Conservation (phyloP, 2,329 filamentous ascomycete species). For the Coniochaeta hoffmannii region DNA sequence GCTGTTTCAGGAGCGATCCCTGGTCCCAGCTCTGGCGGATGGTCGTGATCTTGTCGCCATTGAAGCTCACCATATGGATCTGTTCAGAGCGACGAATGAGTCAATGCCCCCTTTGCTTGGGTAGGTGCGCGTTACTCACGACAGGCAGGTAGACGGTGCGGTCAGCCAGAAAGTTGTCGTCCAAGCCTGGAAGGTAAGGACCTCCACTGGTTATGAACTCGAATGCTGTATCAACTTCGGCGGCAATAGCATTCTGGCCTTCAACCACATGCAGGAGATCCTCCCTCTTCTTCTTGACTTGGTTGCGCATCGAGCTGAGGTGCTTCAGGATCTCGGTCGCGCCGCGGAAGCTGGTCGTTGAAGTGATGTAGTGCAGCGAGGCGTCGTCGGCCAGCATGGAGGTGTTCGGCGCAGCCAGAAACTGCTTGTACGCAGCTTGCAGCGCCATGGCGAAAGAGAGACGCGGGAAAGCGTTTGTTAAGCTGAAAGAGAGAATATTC, state of each 20-base stretch:
- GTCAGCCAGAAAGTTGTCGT: slow-evolving; percentile 90
- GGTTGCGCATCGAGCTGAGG: slow-evolving; percentile 59
- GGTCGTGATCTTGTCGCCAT: slow-evolving; percentile 70
- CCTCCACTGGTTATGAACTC: slow-evolving; percentile 79
- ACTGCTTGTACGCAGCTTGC: slow-evolving; percentile 59
- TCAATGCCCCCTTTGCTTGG: background rate
- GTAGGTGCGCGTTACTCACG: slow-evolving; percentile 47
- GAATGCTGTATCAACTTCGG: slow-evolving; percentile 75
- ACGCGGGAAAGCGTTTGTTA: background rate
- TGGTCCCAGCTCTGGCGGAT: slow-evolving; percentile 95
- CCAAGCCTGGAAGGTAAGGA: slow-evolving; percentile 77
- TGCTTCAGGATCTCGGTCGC: slow-evolving; percentile 77
- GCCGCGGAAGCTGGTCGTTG: slow-evolving; percentile 66
- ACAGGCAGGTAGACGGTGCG: slow-evolving; percentile 71
- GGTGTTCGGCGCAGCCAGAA: slow-evolving; percentile 59
- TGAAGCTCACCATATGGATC: slow-evolving; percentile 85
- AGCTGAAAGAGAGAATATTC: background rate
- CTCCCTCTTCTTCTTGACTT: slow-evolving; percentile 78
- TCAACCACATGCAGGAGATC: slow-evolving; percentile 69
- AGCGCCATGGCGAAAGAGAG: slow-evolving; percentile 33
- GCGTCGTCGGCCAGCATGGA: slow-evolving; percentile 58
- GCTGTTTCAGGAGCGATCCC: slow-evolving; percentile 81
- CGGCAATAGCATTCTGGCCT: slow-evolving; percentile 57
- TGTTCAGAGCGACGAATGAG: slow-evolving; percentile 24
- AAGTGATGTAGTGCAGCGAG: slow-evolving; percentile 82